Percentiles rank a stretch among this genome's conserved stretches.
Conservation (phyloP, 1,139 yeast species). For the Sugiyamaella paludigena region DNA sequence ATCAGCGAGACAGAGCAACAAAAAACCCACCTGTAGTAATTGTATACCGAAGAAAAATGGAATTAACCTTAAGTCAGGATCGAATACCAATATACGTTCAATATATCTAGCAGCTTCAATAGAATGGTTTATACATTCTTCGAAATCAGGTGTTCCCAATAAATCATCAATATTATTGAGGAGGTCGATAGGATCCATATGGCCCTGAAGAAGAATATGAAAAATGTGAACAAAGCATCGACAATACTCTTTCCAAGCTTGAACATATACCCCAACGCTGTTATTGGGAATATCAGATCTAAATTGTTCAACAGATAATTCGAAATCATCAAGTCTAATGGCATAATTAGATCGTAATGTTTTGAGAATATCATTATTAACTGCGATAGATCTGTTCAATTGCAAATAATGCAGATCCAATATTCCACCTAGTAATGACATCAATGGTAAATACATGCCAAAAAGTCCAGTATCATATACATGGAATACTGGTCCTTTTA, state of each 20-base stretch:
- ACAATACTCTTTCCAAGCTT: conserved; percentile 28
- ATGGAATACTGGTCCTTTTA: conserved; percentile 22
- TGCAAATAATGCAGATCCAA: conserved; percentile 28
- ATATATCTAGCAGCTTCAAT: conserved; percentile 31
- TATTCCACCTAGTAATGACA: conserved; percentile 30
- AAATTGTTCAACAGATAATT: conserved; percentile 22
- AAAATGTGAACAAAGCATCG: conserved; percentile 26
- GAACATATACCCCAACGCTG: conserved; percentile 13
- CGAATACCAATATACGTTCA: conserved; percentile 28
- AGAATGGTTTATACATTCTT: conserved; percentile 28
- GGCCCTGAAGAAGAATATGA: conserved; percentile 26
- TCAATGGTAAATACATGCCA: conserved; percentile 31
- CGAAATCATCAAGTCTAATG: conserved; percentile 20
- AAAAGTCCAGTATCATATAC: conserved; percentile 28
- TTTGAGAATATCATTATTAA: conserved; percentile 16
- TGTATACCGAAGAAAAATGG: conserved; percentile 38
- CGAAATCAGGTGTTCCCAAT: conserved; percentile 25
- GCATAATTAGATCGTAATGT: conserved; percentile 17
- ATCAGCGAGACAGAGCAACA: conserved; percentile 30
- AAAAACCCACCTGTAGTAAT: conserved; percentile 33
- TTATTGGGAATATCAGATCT: conserved; percentile 6
- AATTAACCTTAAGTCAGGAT: conserved; percentile 35
- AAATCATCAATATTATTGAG: conserved; percentile 17
- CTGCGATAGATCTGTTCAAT: conserved; percentile 18
- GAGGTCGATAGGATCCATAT: conserved; percentile 29